Percentiles rank a stretch among this genome's conserved stretches.
These are phyloP conservation scores for Escovopsis sp. DNA, from an alignment of 2,329 filamentous ascomycete species.

Conservation along the genomic window DNA sequence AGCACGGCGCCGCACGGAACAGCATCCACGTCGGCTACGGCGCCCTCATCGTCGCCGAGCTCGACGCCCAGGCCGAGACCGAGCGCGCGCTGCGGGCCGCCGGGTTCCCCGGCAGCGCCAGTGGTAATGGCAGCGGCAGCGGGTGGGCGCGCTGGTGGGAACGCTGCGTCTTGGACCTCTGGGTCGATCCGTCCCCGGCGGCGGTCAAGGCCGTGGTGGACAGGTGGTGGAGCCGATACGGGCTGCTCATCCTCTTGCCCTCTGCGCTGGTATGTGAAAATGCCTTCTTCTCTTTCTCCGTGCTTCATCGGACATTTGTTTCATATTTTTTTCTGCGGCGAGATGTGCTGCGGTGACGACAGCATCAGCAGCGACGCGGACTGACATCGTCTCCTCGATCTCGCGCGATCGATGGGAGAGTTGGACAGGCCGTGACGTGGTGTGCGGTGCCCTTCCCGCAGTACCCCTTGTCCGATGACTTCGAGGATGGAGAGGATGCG, in stretches of 20 bases:
- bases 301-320: too few species aligned
- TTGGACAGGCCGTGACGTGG: conserved; percentile 45
- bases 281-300: too few species aligned
- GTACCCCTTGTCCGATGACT: conserved; percentile 35
- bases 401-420: too few species aligned
- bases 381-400: too few species aligned
- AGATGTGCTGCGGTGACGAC: too few species aligned
- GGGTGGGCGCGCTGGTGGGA: conserved; percentile 20
- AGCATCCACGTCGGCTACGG: conserved; percentile 44
- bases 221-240: conserved; percentile 49
- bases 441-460: conserved; percentile 51
- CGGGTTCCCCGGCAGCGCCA: conserved; percentile 16
- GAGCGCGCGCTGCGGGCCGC: conserved; percentile 5
- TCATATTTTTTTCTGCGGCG: too few species aligned
- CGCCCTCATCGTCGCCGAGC: conserved; percentile 30
- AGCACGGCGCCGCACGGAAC: conserved; percentile 23
- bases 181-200: conserved; percentile 43
- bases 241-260: conserved; percentile 43
- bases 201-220: conserved; percentile 43
- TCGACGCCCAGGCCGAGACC: conserved; percentile 19
- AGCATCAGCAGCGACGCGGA: too few species aligned
- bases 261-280: conserved; percentile 41
- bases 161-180: conserved; percentile 33
- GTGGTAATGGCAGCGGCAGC: conserved; percentile 18
- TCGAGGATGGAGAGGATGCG: conserved; percentile 11